phyloP scores from a whole-genome alignment of 2,329 filamentous ascomycete genomes.

The Dactylellina sp. region DNA sequence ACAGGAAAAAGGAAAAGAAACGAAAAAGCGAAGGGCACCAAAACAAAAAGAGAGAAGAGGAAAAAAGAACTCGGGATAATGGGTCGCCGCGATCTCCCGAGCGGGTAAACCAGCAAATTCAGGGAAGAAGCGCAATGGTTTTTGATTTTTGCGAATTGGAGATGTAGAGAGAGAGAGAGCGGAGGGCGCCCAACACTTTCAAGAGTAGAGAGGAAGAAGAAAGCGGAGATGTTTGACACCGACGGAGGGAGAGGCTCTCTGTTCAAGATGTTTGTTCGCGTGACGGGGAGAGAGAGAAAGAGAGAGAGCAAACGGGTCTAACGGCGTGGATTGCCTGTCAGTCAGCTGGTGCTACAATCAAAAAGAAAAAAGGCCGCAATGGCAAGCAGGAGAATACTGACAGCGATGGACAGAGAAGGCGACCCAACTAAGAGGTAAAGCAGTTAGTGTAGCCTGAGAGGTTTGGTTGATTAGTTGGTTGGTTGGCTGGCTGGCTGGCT shows the following conservation, averaged over 20 bases:
- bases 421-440: neutral
- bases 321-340: neutral
- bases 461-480: no score
- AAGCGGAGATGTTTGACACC: slow-evolving; percentile 43
- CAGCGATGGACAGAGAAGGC: no score
- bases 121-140: neutral
- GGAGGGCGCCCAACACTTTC: slow-evolving; percentile 8
- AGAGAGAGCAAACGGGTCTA: neutral
- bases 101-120: slow-evolving; percentile 8
- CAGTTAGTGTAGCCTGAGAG: neutral
- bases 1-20: slow-evolving; percentile 8
- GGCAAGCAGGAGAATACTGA: no score
- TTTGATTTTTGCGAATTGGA: no score
- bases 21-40: slow-evolving; percentile 7
- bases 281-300: slow-evolving; percentile 1
- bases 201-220: no score
- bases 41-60: neutral
- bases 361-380: neutral
- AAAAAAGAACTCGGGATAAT: neutral
- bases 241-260: neutral
- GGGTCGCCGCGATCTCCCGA: slow-evolving; percentile 24
- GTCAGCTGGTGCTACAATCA: neutral
- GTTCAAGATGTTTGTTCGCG: slow-evolving; percentile 12
- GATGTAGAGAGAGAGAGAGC: neutral
- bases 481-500: no score